These are phyloP conservation scores for Wickerhamiella occidentalis DNA, from an alignment of 805 yeast species.

Conservation along the genomic window DNA sequence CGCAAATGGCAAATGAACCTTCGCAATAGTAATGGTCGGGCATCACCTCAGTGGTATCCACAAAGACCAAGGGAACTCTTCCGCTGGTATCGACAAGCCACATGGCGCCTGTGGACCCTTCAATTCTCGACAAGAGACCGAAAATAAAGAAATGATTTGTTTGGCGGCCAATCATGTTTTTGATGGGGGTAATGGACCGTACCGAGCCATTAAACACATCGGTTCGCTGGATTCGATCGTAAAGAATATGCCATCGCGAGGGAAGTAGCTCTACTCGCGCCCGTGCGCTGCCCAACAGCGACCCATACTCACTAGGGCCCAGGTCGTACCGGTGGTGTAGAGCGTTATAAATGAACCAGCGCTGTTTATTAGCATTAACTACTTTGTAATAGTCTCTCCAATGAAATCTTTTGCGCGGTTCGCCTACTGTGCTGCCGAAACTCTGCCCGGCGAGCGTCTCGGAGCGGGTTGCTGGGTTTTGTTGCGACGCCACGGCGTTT, in stretches of 20 bases:
- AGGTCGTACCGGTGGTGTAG: slow-evolving; percentile 47
- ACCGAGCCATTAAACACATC: slow-evolving; percentile 46
- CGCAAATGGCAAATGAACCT: slow-evolving; percentile 70
- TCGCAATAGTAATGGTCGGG: slow-evolving; percentile 50
- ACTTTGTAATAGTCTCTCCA: slow-evolving; percentile 67
- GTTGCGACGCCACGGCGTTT: slow-evolving; percentile 13
- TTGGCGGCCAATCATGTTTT: slow-evolving; percentile 76
- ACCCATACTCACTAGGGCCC: slow-evolving; percentile 10
- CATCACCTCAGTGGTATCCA: slow-evolving; percentile 46
- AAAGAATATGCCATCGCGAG: slow-evolving; percentile 48
- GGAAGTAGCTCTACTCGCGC: slow-evolving; percentile 22
- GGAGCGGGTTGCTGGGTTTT: not conserved
- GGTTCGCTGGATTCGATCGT: slow-evolving; percentile 63
- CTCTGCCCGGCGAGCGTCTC: not conserved
- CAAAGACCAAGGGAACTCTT: slow-evolving; percentile 47
- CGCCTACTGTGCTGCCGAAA: not conserved
- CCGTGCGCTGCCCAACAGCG: slow-evolving; percentile 20
- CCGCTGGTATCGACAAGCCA: slow-evolving; percentile 79
- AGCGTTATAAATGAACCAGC: slow-evolving; percentile 16
- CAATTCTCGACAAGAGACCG: slow-evolving; percentile 56
- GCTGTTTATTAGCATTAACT: slow-evolving; percentile 49
- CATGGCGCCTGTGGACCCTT: slow-evolving; percentile 39
- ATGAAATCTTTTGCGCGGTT: slow-evolving; percentile 28
- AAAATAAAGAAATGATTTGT: slow-evolving; percentile 63
- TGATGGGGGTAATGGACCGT: slow-evolving; percentile 50